Conservation (phyloP, 2,329 filamentous ascomycete genomes). For the Aureobasidium sp. region DNA sequence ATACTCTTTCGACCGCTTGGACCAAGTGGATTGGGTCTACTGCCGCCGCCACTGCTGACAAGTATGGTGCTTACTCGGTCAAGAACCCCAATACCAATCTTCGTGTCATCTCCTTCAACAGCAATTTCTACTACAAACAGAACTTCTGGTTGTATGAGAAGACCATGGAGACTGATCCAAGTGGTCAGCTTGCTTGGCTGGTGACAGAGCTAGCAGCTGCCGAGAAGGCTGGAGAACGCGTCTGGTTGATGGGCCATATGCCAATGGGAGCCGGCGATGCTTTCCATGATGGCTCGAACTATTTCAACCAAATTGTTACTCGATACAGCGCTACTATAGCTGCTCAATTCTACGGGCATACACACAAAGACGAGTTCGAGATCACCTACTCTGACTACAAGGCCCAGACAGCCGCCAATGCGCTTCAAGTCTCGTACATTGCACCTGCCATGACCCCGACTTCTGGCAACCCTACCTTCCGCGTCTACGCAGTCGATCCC, state of each 20-base stretch:
- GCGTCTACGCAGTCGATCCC: conserved; percentile 53
- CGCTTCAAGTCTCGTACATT: conserved; percentile 48
- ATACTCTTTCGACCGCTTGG: conserved; percentile 44
- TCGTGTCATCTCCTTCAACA: conserved; percentile 54
- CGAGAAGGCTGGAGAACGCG: conserved; percentile 46
- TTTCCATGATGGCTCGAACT: conserved; percentile 43
- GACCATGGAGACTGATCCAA: conserved; percentile 46
- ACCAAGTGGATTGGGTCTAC: conserved; percentile 40
- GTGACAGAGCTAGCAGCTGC: conserved; percentile 48
- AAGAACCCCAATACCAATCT: conserved; percentile 42
- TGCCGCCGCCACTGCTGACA: conserved; percentile 29
- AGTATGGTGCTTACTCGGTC: conserved; percentile 45
- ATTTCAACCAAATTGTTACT: conserved; percentile 48
- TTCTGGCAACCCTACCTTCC: conserved; percentile 51
- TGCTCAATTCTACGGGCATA: conserved; percentile 52
- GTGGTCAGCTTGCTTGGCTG: conserved; percentile 48
- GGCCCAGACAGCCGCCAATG: conserved; percentile 36
- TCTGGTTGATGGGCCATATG: conserved; percentile 54
- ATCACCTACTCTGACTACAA: conserved; percentile 48
- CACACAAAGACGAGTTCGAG: conserved; percentile 51
- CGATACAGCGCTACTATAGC: conserved; percentile 50
- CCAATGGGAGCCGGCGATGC: conserved; percentile 42
- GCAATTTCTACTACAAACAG: conserved; percentile 52
- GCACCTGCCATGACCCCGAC: conserved; percentile 50
- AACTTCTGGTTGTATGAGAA: conserved; percentile 52